Base-by-base conservation (phyloP, 352 stramenopile species). In the Phytophthora lateralis region DNA sequence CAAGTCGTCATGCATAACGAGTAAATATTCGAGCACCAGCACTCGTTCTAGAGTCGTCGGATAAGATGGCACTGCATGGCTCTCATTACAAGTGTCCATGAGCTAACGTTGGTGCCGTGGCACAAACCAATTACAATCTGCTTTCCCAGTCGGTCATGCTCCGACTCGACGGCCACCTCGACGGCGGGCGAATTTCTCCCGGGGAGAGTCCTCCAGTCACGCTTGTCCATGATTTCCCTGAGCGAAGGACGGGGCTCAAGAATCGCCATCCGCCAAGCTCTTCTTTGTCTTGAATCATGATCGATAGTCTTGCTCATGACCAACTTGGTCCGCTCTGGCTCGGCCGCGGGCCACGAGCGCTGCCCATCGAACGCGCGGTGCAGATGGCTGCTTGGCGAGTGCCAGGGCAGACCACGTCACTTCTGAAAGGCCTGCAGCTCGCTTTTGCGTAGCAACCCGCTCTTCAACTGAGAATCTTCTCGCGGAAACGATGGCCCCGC, bases 211-310 rank as follows among this genome's bases (percentile, higher is more conserved):
- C 52, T 52, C 29, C 21, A 5, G 52, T 57, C 53, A 38, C 39
- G 8, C 27, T 38, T 38, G 26, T 20, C 55, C 55, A 45, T n/a
- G 18, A 26, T 44, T 63, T 50, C 53, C 53, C 29, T 27, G 12
- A 11, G 26, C 37, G 27, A 32, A 32, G 27, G 27, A 7, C 32
- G 17, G 32, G 4, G 32, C 24, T 42, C 35, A 46, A 44, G 32
- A 46, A 47, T 6, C 30, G 27, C 48, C 52, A 47, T 39, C 52
- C 29, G 44, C 26, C 47, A 41, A 49, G 34, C 55, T 58, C 47
- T 41, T 64, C 34, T 65, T 56, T 69, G 61, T 69, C 38, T 14
- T 44, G 47, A n/a, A 51, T 64, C 55, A 45, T 48, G 41, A 64
- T n/a, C 38, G 38, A 20, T 14, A 3, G 21, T 29, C 6, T 29